Conservation (phyloP, 768 basidiomycete genomes). For the Kwoniella pini region DNA sequence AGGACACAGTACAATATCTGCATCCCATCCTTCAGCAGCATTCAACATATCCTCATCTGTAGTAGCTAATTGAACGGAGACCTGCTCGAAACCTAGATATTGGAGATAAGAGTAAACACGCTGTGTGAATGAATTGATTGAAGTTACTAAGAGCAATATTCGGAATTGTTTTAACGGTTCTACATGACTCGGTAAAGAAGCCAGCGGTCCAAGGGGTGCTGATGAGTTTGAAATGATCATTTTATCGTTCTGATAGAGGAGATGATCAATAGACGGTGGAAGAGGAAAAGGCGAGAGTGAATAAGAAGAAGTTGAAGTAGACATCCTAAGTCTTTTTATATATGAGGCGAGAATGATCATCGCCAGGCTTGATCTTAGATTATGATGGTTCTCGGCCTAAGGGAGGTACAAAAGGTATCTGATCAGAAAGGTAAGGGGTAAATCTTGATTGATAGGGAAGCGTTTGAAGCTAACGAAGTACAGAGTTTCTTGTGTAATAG, state of each 20-base stretch:
- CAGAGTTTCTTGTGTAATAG: background rate
- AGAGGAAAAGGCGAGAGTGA: background rate
- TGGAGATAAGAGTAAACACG: constrained; percentile 33
- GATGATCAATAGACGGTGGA: background rate
- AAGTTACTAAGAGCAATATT: constrained; percentile 40
- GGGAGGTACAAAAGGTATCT: too few species aligned
- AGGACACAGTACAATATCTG: constrained; percentile 42
- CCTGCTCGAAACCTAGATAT: constrained; percentile 31
- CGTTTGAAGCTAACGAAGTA: background rate
- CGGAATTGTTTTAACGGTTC: constrained; percentile 21
- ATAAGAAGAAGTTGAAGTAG: constrained; percentile 1
- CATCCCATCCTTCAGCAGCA: constrained; percentile 30
- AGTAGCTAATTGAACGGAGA: constrained; percentile 39
- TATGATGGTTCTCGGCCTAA: too few species aligned
- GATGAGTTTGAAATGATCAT: constrained; percentile 1
- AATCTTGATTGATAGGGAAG: background rate
- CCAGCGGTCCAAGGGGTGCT: constrained; percentile 29
- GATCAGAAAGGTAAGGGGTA: too few species aligned
- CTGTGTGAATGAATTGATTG: constrained; percentile 48
- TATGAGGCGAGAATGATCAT: background rate
- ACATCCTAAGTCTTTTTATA: background rate
- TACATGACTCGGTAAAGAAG: constrained; percentile 14
- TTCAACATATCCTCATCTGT: constrained; percentile 38
- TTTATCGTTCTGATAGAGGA: background rate
- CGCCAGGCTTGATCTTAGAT: too few species aligned